Base-by-base conservation (phyloP, 768 basidiomycete species). In the Bullera alba region DNA sequence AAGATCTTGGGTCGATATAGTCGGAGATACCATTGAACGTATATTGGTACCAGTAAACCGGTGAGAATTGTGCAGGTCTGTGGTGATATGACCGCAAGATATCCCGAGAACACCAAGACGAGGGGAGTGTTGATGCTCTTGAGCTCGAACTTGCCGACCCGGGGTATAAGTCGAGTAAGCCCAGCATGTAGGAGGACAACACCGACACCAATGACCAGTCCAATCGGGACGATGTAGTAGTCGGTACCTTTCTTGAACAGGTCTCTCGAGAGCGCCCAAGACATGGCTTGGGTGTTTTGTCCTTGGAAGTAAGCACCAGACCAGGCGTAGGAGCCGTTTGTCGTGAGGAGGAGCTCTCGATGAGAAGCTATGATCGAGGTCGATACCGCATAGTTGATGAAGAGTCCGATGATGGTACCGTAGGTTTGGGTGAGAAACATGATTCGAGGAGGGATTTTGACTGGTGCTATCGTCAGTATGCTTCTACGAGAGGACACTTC, bases 321-420 rank as follows among this genome's bases (percentile, higher is more conserved):
- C 54, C 54, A 55, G n/a, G 42, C 17, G 21, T 36, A 26, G 29
- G 42, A 27, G 26, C 48, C 53, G 14, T 49, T 49, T 0, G 48
- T 3, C 22, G 37, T n/a, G 22, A 41, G 17, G 1, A 55, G 25
- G 6, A 50, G n/a, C 0, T 55, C 54, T 29, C 36, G 6, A 15
- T 46, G 29, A 10, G 39, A 23, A n/a, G 19, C 39, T 0, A 55
- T 49, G 5, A 55, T 37, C 0, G 36, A 46, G 15, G 50, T 55
- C 54, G 50, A 50, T 26, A 50, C 44, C 3, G 41, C 54, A 44
- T 51, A 55, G 28, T 55, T 55, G 54, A 55, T 51, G 49, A 55
- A 55, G 15, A 26, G 37, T 0, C 54, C 54, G 22, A 55, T 37
- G 28, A 55, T 26, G 0, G 49, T 46, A 14, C 54, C 49, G 7